Base-by-base conservation (phyloP, 148 eudicot species). In the Chenopodium formosanum region DNA sequence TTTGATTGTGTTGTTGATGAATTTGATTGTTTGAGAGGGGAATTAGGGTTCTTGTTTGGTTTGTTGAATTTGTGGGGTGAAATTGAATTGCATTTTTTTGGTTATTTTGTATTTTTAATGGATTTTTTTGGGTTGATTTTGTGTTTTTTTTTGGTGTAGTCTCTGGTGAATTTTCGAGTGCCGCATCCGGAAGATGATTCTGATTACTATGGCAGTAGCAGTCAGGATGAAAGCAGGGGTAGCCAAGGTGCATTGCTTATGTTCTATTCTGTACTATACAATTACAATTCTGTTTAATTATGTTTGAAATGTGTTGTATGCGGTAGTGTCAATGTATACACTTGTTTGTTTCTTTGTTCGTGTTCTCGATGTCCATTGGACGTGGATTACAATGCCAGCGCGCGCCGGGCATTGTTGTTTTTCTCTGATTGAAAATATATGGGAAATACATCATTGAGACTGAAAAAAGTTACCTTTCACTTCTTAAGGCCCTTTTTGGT, bases 181-280 rank as follows among this genome's bases (percentile, higher is more conserved):
- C 98, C 98, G 66, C 89, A 83, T 44, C 90, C 91, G 78, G 97
- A 88, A 76, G 94, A 95, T 62, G 97, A 89, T 85, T 92, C 89
- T 81, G 97, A 93, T 88, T 89, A 88, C 89, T 87, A 89, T 84
- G 94, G 91, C 75, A 89, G 86, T 88, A 93, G 97, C 86, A 95
- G 98, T 85, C 94, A 92, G 85, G 97, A 91, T 84, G 97, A 95
- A 86, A 95, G 97, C 90, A 88, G 94, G 91, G 96, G 91, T 86
- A 89, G 87, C 88, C 94, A 77, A 90, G 90, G 92, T 90, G 84
- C 85, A 48, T 81, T 77, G 2, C 25, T 77, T 47, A 19, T 37
- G 44, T 52, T n/a, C 37, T 16, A 12, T 27, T 53, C 44, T 40
- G 1, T 6, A 6, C 1, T 40, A 40, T 6, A 40, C 44, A 40